These are phyloP conservation scores for Houttuynia cordata DNA, from an alignment of 164 flowering plant genomes.

Conservation along the genomic window DNA sequence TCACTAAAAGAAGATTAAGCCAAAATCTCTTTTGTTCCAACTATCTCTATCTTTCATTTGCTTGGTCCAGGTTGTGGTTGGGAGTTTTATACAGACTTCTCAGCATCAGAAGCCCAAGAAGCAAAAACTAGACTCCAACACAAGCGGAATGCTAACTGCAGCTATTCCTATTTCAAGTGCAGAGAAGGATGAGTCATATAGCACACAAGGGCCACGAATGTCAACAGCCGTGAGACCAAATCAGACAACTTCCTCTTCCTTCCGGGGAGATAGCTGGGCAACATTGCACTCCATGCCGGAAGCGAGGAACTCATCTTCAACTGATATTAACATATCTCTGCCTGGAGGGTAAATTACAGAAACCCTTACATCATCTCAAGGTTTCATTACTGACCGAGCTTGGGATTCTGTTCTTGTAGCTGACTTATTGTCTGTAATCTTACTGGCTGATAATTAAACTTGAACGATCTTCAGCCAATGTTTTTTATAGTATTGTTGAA, in stretches of 20 bases:
- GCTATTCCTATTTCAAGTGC: constrained; percentile 52
- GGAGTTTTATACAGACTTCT: constrained; percentile 73
- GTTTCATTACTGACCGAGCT: neutral
- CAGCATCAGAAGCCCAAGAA: constrained; percentile 77
- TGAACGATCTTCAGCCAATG: neutral
- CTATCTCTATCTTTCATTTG: neutral
- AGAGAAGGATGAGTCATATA: constrained; percentile 33
- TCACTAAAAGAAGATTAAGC: neutral
- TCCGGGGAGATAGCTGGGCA: constrained; percentile 63
- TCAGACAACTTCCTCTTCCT: constrained; percentile 34
- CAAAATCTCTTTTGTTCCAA: too few relatives aligned
- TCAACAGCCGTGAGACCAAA: constrained; percentile 27
- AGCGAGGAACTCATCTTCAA: constrained; percentile 37
- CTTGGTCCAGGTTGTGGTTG: constrained; percentile 68
- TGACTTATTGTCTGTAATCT: neutral
- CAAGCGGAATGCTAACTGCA: constrained; percentile 26
- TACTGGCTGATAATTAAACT: neutral
- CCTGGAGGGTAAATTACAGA: constrained; percentile 24
- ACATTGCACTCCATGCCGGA: constrained; percentile 43
- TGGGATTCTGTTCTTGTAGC: neutral
- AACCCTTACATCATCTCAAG: neutral
- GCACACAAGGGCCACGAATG: constrained; percentile 17
- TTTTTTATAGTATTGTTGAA: too few relatives aligned
- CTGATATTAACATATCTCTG: constrained; percentile 65
- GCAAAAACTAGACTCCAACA: constrained; percentile 36